Evolutionary conservation across 2,329 filamentous ascomycete species (phyloP), one percentile per base, ranked within the genome.

Genomic region (Tolypocladium capitatum): DNA sequence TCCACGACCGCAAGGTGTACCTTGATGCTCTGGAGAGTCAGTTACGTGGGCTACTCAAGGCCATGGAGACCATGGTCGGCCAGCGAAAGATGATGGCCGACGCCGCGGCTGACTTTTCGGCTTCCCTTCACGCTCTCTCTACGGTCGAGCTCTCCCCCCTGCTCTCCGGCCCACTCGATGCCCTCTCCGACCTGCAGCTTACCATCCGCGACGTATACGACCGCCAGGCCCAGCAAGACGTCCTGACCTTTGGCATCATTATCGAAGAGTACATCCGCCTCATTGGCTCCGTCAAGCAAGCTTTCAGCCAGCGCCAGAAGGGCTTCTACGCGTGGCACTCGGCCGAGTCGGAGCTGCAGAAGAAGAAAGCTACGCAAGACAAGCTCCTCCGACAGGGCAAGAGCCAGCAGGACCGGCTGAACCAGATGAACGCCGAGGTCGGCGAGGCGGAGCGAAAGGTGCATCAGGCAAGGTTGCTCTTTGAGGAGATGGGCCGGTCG

Each of bases 201-300:
- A 90, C 91, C 34, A 95, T 98, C 55, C 82, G 85, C 50, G 92
- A 98, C 59, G 80, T 98, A 1, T 97, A 98, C 63, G 89, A 96
- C 57, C 85, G 92, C 21, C 92, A 98, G 66, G 92, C 92, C 11
- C 89, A 96, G 68, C 92, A 98, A 64, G 92, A 98, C 61, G 84
- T 97, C 31, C 75, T 98, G 46, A 98, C 92, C 0, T 81, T 98
- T 54, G 92, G 92, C 34, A 97, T 97, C 60, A 94, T 94, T 40
- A 90, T 98, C 53, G 92, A 98, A 55, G 92, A 98, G 68, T 98
- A 98, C 67, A 94, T 98, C 56, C 87, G 92, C 5, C 70, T 98
- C 40, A 97, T 98, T 57, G 88, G 89, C 31, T 94, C 86, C 48
- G 86, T 97, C 51, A 98, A 98, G 73, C 86, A 84, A 52, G 87